Base-by-base conservation (phyloP, 371 early-diverging fungal species). In the Funneliformis caledonium region DNA sequence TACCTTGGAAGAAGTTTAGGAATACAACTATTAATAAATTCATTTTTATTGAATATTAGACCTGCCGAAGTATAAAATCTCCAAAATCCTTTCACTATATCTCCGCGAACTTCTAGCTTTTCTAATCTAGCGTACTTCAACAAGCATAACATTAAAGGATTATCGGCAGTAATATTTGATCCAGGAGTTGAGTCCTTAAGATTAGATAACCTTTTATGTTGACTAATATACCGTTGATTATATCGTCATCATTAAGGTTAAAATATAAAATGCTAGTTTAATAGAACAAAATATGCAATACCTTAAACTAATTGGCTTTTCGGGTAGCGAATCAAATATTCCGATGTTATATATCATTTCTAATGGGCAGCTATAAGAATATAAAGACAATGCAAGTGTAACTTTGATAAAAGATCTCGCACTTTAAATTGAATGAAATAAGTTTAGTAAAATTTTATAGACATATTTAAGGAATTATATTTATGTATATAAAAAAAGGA, bases 1-100 rank as follows among this genome's bases (percentile, higher is more conserved):
- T 80, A 85, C 87, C 81, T 80, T 14, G 72, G 59, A 12, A 88
- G 65, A 3, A 78, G 78, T 62, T 82, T 77, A 11, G 80, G 61
- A n/a, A 79, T 61, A 70, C 80, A 70, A 70, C 60, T 79, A 70
- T 31, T 68, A 42, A 79, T 50, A 79, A 79, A 79, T 56, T 79
- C 80, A 45, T 70, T 45, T n/a, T 70, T 79, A 60, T 79, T 79
- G 22, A 47, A 72, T 43, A 79, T 72, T 45, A 79, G 61, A 70
- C 60, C 31, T n/a, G 67, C 72, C 6, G 50, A 31, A 22, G 43
- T 70, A 16, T 47, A 70, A 43, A 79, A 50, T 43, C 52, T 31
- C 60, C 80, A 79, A 59, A 79, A 79, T 33, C 72, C 26, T 22
- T 79, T 79, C 11, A 70, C 52, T 22, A 79, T 22, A 72, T 79